These are phyloP conservation scores for Sinapis alba DNA, from an alignment of 441 rosid species.

Conservation along the genomic window DNA sequence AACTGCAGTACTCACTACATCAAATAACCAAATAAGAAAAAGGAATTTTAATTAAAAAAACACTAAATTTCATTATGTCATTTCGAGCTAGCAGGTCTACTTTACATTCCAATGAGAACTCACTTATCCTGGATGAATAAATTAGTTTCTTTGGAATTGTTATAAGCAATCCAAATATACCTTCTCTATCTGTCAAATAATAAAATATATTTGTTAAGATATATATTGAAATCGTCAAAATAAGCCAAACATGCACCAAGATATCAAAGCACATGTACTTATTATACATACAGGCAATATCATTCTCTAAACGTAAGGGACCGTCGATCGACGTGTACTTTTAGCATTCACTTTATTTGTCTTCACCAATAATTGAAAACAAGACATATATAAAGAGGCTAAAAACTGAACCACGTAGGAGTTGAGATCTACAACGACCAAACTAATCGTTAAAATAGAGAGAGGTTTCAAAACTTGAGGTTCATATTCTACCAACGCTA, in stretches of 20 bases:
- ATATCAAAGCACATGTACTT: neutral
- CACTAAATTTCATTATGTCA: no score
- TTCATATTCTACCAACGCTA: conserved; percentile 33
- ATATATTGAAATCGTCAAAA: neutral
- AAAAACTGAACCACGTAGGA: conserved; percentile 30
- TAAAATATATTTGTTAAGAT: neutral
- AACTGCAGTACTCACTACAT: neutral
- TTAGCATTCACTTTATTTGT: conserved; percentile 31
- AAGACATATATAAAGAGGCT: conserved; percentile 27
- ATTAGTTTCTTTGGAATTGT: no score
- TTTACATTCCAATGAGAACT: no score
- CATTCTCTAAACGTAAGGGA: neutral
- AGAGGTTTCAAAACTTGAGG: conserved; percentile 27
- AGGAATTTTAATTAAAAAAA: no score
- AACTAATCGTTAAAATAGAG: conserved; percentile 23
- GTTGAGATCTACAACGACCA: conserved; percentile 39
- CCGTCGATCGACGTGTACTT: neutral
- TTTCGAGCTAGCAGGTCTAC: no score
- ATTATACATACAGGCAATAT: neutral
- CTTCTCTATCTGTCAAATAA: neutral
- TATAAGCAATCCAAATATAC: neutral
- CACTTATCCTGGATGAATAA: no score
- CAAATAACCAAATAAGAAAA: neutral
- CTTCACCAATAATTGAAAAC: conserved; percentile 6
- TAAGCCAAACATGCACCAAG: neutral